A percentile compares a stretch with the other conserved stretches of the same genome.
These are phyloP conservation scores for Lentinula edodes DNA, from an alignment of 768 basidiomycete genomes.

Conservation along the genomic window DNA sequence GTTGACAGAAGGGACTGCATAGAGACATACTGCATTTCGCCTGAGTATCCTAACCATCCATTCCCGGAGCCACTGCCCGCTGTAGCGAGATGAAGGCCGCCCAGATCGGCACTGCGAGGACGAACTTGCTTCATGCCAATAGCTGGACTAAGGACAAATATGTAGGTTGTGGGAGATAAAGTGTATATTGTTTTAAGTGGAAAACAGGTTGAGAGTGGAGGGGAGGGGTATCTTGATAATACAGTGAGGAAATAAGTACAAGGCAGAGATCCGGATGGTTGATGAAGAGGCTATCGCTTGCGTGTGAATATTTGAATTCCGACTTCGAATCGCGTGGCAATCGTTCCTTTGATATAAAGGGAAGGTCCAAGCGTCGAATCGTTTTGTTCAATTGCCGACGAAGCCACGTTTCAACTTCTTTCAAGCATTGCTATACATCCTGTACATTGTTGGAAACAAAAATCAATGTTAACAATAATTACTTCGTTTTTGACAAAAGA, in stretches of 20 bases:
- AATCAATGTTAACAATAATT: neutral
- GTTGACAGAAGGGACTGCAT: neutral
- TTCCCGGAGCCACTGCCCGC: conserved; percentile 55
- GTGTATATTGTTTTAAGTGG: conserved; percentile 8
- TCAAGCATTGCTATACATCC: no score
- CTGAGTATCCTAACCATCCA: conserved; percentile 57
- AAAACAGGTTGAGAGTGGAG: neutral
- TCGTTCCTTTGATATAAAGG: neutral
- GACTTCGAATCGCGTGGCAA: neutral
- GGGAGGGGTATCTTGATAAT: neutral
- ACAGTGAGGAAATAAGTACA: neutral
- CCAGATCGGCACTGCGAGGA: conserved; percentile 83
- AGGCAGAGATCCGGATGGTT: neutral
- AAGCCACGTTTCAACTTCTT: no score
- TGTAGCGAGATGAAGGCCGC: conserved; percentile 80
- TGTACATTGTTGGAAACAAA: no score
- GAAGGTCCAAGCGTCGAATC: neutral
- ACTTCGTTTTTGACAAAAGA: neutral
- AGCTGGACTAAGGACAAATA: neutral
- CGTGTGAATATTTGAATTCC: neutral
- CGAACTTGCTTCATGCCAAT: conserved; percentile 14
- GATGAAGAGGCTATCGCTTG: neutral
- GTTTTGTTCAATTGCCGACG: neutral
- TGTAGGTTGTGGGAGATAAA: no score
- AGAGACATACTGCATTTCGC: conserved; percentile 12